phyloP scores from a whole-genome alignment of 768 basidiomycete species.

The Lactarius deliciosus region DNA sequence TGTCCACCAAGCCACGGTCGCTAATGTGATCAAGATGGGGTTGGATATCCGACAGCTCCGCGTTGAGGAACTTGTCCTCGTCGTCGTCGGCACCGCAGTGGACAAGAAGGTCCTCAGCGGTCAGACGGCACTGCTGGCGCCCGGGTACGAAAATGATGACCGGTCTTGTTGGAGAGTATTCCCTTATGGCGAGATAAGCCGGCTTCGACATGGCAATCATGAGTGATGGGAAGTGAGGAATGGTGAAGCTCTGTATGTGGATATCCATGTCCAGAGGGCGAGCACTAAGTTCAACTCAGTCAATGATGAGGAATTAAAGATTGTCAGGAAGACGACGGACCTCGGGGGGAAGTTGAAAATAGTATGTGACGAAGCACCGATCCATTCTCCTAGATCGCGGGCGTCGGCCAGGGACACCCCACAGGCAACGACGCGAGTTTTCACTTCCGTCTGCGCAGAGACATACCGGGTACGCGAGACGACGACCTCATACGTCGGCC shows the following conservation, averaged over 20 bases:
- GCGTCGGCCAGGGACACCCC: constrained; percentile 96
- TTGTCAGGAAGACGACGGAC: constrained; percentile 38
- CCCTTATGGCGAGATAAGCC: constrained; percentile 87
- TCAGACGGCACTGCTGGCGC: constrained; percentile 89
- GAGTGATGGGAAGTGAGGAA: constrained; percentile 96
- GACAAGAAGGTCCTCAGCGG: constrained; percentile 85
- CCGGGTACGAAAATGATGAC: constrained; percentile 93
- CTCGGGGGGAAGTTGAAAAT: constrained; percentile 98
- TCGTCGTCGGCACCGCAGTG: constrained; percentile 89
- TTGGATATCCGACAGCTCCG: constrained; percentile 76
- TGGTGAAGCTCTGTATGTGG: constrained; percentile 91
- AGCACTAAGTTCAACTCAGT: constrained; percentile 49
- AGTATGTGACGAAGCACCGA: constrained; percentile 88
- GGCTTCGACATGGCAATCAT: constrained; percentile 99
- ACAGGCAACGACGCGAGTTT: constrained; percentile 93
- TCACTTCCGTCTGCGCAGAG: constrained; percentile 87
- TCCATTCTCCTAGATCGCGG: constrained; percentile 95
- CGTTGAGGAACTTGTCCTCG: constrained; percentile 84
- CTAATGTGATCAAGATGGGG: constrained; percentile 85
- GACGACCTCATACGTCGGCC: constrained; percentile 94
- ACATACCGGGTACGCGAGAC: constrained; percentile 97
- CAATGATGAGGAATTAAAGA: background rate
- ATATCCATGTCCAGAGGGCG: constrained; percentile 98
- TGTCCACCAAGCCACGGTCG: constrained; percentile 75
- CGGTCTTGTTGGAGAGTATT: constrained; percentile 82